phyloP scores from a whole-genome alignment of 2,329 filamentous ascomycete species.

The Biscogniauxia sp. region DNA sequence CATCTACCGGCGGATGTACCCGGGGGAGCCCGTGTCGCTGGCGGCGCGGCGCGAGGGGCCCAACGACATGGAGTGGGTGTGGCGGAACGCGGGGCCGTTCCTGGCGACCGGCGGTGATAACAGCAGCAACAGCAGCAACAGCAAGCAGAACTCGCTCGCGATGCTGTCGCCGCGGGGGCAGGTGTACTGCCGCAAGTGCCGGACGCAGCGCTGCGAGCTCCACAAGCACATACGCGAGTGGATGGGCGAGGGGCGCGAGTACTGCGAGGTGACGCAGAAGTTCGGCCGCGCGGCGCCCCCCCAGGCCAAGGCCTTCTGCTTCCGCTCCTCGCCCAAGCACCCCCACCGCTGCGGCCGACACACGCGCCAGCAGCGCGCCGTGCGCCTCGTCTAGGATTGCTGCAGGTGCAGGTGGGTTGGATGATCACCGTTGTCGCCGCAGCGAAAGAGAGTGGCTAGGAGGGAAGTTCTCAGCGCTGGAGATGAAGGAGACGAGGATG shows the following conservation, averaged over 20 bases:
- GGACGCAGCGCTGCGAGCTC: slow-evolving; percentile 59
- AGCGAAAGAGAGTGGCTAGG: background rate
- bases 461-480: background rate
- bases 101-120: slow-evolving; percentile 22
- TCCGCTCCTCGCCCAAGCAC: slow-evolving; percentile 59
- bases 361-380: slow-evolving; percentile 31
- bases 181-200: slow-evolving; percentile 62
- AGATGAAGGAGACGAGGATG: background rate
- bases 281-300: slow-evolving; percentile 50
- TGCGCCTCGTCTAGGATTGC: slow-evolving; percentile 29
- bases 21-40: slow-evolving; percentile 49
- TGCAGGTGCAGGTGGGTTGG: background rate
- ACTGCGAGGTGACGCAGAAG: slow-evolving; percentile 58
- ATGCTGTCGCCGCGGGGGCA: slow-evolving; percentile 55
- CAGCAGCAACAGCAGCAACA: slow-evolving; percentile 6
- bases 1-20: slow-evolving; percentile 55
- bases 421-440: background rate
- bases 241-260: slow-evolving; percentile 57
- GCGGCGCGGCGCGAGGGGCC: slow-evolving; percentile 57
- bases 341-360: slow-evolving; percentile 58
- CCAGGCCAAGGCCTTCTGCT: slow-evolving; percentile 52
- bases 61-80: slow-evolving; percentile 63
- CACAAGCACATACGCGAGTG: slow-evolving; percentile 60
- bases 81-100: slow-evolving; percentile 53
- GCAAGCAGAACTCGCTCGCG: slow-evolving; percentile 37